Evolutionary conservation across 805 yeast species (phyloP).

Genomic region (Spathaspora arborariae): DNA sequence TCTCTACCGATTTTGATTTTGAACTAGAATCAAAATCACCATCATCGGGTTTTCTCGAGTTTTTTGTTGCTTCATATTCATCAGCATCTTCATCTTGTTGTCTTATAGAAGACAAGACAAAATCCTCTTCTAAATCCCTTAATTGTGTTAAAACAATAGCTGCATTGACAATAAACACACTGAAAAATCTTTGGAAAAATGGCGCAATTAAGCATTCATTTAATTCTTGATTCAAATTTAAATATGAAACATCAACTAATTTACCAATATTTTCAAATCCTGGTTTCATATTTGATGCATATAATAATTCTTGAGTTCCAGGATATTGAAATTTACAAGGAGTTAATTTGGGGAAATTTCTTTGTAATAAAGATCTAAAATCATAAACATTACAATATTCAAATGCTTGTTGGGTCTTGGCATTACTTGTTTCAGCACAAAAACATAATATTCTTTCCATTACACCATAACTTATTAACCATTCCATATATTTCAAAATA

Average conservation of each 20-base stretch:
- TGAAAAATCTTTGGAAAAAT: slow-evolving; percentile 48
- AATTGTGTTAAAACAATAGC: slow-evolving; percentile 65
- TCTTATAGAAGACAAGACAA: slow-evolving; percentile 47
- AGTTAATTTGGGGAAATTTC: slow-evolving; percentile 54
- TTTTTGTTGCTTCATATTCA: not conserved
- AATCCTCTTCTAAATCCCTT: slow-evolving; percentile 73
- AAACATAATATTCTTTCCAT: slow-evolving; percentile 62
- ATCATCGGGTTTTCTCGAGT: not conserved
- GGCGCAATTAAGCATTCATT: slow-evolving; percentile 32
- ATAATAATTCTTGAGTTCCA: slow-evolving; percentile 31
- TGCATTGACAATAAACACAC: slow-evolving; percentile 55
- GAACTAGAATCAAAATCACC: not conserved
- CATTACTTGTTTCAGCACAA: slow-evolving; percentile 52
- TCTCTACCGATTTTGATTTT: not conserved
- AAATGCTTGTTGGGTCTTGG: slow-evolving; percentile 27
- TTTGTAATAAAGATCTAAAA: slow-evolving; percentile 62
- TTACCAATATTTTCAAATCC: slow-evolving; percentile 23
- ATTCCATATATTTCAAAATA: slow-evolving; percentile 57
- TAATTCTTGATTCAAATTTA: slow-evolving; percentile 17
- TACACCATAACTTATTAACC: slow-evolving; percentile 61
- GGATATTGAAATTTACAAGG: slow-evolving; percentile 53
- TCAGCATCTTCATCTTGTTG: slow-evolving; percentile 12
- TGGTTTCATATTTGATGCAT: slow-evolving; percentile 24
- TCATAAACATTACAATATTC: slow-evolving; percentile 56
- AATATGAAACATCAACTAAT: slow-evolving; percentile 25